phyloP scores from a whole-genome alignment of 2,329 filamentous ascomycete genomes.

The Botryotinia convoluta region DNA sequence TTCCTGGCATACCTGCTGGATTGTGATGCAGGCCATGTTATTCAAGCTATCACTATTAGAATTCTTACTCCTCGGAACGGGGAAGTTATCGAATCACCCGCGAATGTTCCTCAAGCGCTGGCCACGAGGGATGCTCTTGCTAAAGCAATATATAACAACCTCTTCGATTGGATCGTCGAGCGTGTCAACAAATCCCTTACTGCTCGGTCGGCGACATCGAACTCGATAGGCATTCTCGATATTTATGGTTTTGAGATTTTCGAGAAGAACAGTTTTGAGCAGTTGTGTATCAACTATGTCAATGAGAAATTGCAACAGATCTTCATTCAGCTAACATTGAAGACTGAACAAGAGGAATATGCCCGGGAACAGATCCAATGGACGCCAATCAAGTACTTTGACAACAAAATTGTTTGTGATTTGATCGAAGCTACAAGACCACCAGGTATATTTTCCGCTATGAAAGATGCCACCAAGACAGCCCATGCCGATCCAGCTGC shows the following conservation, averaged over 20 bases:
- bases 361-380: slow-evolving; percentile 94
- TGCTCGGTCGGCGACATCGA: slow-evolving; percentile 70
- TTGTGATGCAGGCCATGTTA: slow-evolving; percentile 74
- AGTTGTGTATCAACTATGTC: slow-evolving; percentile 99
- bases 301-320: slow-evolving; percentile 99
- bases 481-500: slow-evolving; percentile 92
- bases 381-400: slow-evolving; percentile 99
- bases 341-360: slow-evolving; percentile 97
- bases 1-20: slow-evolving; percentile 94
- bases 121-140: slow-evolving; percentile 87
- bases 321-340: slow-evolving; percentile 95
- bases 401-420: slow-evolving; percentile 98
- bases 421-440: slow-evolving; percentile 90
- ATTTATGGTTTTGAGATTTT: slow-evolving; percentile 99
- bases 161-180: slow-evolving; percentile 98
- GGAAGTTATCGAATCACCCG: slow-evolving; percentile 68
- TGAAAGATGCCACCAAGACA: slow-evolving; percentile 98
- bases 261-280: slow-evolving; percentile 98
- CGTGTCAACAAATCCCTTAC: slow-evolving; percentile 86
- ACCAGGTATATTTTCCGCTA: slow-evolving; percentile 86
- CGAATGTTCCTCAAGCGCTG: slow-evolving; percentile 82
- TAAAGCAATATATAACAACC: slow-evolving; percentile 94
- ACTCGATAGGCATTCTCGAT: slow-evolving; percentile 94
- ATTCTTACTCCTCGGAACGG: slow-evolving; percentile 70
- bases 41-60: slow-evolving; percentile 85